Evolutionary conservation across 306 rosid genomes (phyloP), one percentile per base, ranked within the genome.

Genomic region (Senna siamea): DNA sequence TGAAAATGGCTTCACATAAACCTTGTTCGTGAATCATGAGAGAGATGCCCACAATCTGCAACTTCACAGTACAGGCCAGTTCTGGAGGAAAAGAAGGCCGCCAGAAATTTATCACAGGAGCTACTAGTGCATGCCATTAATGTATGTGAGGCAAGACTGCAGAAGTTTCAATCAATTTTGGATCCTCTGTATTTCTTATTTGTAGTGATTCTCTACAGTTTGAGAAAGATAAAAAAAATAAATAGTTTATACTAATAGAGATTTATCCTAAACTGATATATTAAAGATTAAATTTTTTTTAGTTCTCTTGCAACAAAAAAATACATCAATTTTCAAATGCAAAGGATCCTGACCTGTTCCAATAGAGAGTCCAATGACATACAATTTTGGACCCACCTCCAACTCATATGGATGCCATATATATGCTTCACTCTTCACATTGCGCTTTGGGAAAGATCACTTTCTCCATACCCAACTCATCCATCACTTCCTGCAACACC

Each of bases 401-500:
- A 79, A 53, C 43, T 43, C 61, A 22, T 79, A 84, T 79, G 79
- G 23, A 79, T 79, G 20, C 76, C 84, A n/a, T n/a, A n/a, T n/a
- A 79, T 52, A 58, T 23, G 84, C 81, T 72, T 83, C 87, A 55
- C 79, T 79, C 58, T 75, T 79, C 69, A 83, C 81, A n/a, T 63
- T 66, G 20, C 73, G 80, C 9, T 79, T 66, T 51, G 87, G 87
- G 76, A 75, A 6, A 84, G 81, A 71, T 79, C 79, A 34, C 86
- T 82, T 65, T 78, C 86, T 30, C 86, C 86, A 34, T 82, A 78
- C 7, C 86, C 86, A 26, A 17, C 68, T 82, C 74, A 1, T 74
- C 75, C 66, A 78, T 68, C 0, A 26, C 7, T 18, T 82, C 72
- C 83, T 82, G 75, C 3, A 7, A 20, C 6, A 11, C 48, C 73